Conservation (phyloP, 352 stramenopile species). For the Pythium volutum region DNA sequence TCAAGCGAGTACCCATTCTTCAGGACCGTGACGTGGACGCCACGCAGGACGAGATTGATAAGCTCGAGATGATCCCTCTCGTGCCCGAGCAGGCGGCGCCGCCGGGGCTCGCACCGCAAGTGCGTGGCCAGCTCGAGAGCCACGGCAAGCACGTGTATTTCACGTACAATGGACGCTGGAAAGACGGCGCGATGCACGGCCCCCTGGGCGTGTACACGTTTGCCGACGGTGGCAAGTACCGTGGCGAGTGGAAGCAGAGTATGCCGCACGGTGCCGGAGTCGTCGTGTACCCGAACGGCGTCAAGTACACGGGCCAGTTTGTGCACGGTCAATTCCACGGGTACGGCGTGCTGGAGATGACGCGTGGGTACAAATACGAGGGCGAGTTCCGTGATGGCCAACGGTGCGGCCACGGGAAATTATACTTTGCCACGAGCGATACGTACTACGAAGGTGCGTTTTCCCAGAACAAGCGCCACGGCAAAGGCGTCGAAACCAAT, state of each 20-base stretch:
- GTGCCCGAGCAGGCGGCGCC: constrained; percentile 34
- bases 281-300: constrained; percentile 62
- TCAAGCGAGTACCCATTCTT: constrained; percentile 23
- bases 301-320: constrained; percentile 66
- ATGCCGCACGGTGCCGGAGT: constrained; percentile 41
- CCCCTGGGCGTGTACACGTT: constrained; percentile 65
- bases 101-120: constrained; percentile 54
- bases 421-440: constrained; percentile 39
- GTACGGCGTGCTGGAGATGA: constrained; percentile 58
- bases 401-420: constrained; percentile 44
- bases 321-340: constrained; percentile 56
- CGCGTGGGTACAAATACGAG: constrained; percentile 49
- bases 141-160: constrained; percentile 64
- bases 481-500: constrained; percentile 61
- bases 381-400: constrained; percentile 48
- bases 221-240: constrained; percentile 66
- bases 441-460: constrained; percentile 68
- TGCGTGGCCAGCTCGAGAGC: constrained; percentile 59
- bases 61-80: constrained; percentile 49
- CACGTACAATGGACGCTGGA: constrained; percentile 68
- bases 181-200: constrained; percentile 63
- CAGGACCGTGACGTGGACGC: constrained; percentile 38
- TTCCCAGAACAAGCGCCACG: constrained; percentile 56
- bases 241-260: constrained; percentile 47
- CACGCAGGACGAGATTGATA: constrained; percentile 29